phyloP scores from a whole-genome alignment of 2,329 filamentous ascomycete genomes.

The Trichothecium sympodiale region DNA sequence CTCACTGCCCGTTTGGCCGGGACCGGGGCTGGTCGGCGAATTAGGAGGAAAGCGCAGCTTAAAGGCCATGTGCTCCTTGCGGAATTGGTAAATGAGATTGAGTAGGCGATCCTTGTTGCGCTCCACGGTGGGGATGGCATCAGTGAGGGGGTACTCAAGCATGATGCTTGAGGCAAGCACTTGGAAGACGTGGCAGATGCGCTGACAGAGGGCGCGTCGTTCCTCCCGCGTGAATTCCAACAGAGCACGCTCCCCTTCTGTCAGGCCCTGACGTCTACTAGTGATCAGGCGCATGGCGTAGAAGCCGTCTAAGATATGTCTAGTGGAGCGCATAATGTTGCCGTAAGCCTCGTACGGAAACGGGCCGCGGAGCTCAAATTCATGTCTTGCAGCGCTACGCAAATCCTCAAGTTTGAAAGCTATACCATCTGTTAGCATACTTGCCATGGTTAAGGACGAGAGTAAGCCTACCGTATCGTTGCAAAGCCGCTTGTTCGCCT shows the following conservation, averaged over 20 bases:
- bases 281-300: slow-evolving; percentile 94
- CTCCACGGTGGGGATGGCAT: slow-evolving; percentile 75
- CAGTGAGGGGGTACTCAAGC: slow-evolving; percentile 85
- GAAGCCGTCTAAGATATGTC: slow-evolving; percentile 81
- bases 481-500: slow-evolving; percentile 78
- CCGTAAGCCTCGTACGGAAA: slow-evolving; percentile 68
- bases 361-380: slow-evolving; percentile 80
- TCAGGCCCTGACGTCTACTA: slow-evolving; percentile 63
- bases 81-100: slow-evolving; percentile 78
- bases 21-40: slow-evolving; percentile 2
- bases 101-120: slow-evolving; percentile 72
- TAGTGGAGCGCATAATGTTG: slow-evolving; percentile 67
- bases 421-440: slow-evolving; percentile 12
- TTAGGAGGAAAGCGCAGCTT: slow-evolving; percentile 8
- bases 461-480: slow-evolving; percentile 49
- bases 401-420: slow-evolving; percentile 63
- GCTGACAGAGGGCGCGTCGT: slow-evolving; percentile 67
- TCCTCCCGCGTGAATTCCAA: slow-evolving; percentile 71
- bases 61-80: slow-evolving; percentile 49
- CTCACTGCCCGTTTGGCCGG: slow-evolving; percentile 14
- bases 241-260: slow-evolving; percentile 70
- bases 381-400: slow-evolving; percentile 61
- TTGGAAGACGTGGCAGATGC: slow-evolving; percentile 78
- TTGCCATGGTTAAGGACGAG: background rate
- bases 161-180: slow-evolving; percentile 90